Evolutionary conservation across 805 yeast genomes (phyloP), one percentile per base, ranked within the genome.

Genomic region (Ascoidea asiatica): DNA sequence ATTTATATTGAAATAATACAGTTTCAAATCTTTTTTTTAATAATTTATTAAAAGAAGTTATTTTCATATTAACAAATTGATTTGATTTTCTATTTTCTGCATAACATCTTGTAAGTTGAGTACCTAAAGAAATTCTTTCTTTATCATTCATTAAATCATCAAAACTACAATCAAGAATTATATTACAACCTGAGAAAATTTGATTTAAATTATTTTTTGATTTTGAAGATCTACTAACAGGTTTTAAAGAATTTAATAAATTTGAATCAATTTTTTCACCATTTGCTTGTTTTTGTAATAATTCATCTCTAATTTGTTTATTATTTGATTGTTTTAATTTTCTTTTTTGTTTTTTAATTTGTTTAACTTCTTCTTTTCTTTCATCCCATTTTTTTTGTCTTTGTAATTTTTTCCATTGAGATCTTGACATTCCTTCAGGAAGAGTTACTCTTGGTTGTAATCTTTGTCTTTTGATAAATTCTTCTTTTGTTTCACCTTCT

Each of bases 371-470:
- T 1, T 72, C 85, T 56, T 83, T 79, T 38, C 71, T 69, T 41
- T 72, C 81, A 40, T 78, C 87, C 70, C 81, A 77, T 48, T 65
- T 65, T 53, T 70, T 66, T 48, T 60, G 69, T 52, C 72, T 78
- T 54, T 80, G 75, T 47, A 72, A 68, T 53, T 79, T 79, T 60
- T 90, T 90, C 83, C 87, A 90, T 46, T 83, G 89, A 15, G 74
- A 72, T 56, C 83, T 86, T 23, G 94, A 79, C 84, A 90, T 81
- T 4, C 95, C 96, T 46, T 77, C 88, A 2, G 96, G 96, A 6
- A 79, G 67, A 0, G 47, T n/a, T n/a, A n/a, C n/a, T n/a, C n/a
- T n/a, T n/a, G n/a, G n/a, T n/a, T n/a, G n/a, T n/a, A n/a, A n/a
- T n/a, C n/a, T n/a, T n/a, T n/a, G n/a, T n/a, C n/a, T n/a, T n/a